Evolutionary conservation across 192 early-diverging fungal species (phyloP).

Genomic region (Dimargaris cristalligena): DNA sequence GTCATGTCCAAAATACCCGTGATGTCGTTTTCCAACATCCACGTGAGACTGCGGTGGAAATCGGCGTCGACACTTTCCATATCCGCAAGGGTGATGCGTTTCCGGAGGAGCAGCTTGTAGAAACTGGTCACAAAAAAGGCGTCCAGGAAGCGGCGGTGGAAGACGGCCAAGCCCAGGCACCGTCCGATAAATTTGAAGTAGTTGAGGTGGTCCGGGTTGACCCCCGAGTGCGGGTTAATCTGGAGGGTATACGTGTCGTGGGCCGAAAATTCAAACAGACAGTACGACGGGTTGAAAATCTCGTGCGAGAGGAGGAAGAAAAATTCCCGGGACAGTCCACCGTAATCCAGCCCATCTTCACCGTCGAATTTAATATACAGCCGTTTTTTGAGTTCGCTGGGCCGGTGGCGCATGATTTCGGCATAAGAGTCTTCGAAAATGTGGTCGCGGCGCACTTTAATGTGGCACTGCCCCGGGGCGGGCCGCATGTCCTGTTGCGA

Average conservation of each 20-base stretch:
- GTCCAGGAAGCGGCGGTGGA: conserved; percentile 93
- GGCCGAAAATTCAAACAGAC: conserved; percentile 93
- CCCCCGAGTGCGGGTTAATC: conserved; percentile 85
- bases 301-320: conserved; percentile 96
- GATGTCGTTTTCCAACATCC: conserved; percentile 89
- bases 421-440: conserved; percentile 95
- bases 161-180: conserved; percentile 86
- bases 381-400: conserved; percentile 85
- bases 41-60: conserved; percentile 75
- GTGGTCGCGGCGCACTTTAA: conserved; percentile 71
- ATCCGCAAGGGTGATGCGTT: conserved; percentile 74
- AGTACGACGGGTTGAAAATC: conserved; percentile 97
- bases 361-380: conserved; percentile 98
- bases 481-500: conserved; percentile 82
- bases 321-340: conserved; percentile 92
- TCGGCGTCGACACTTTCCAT: conserved; percentile 93
- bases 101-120: conserved; percentile 90
- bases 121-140: conserved; percentile 92
- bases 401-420: conserved; percentile 84
- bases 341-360: conserved; percentile 97
- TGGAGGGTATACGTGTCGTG: conserved; percentile 98
- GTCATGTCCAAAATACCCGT: conserved; percentile 71
- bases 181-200: conserved; percentile 98
- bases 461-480: conserved; percentile 74
- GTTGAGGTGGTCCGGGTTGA: conserved; percentile 95